phyloP scores from a whole-genome alignment of 1,139 yeast genomes.

The Schizosaccharomyces versatilis region DNA sequence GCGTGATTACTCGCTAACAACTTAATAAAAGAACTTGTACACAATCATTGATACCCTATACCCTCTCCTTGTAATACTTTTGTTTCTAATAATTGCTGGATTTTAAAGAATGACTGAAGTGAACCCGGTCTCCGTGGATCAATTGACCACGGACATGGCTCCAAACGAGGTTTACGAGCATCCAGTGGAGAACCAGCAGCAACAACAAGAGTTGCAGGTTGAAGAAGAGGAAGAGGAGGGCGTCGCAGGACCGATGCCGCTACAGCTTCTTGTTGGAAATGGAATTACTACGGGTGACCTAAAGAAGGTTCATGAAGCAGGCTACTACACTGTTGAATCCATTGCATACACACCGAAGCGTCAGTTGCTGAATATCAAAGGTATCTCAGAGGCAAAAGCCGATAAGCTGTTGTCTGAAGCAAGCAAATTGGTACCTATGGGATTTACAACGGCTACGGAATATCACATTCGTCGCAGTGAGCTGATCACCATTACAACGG shows the following conservation, averaged over 20 bases:
- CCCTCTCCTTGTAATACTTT: too few relatives aligned
- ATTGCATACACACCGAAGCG: conserved; percentile 82
- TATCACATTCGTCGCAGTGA: conserved; percentile 78
- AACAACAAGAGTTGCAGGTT: background rate
- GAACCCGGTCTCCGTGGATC: too few relatives aligned
- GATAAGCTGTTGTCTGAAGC: conserved; percentile 69
- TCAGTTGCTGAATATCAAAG: conserved; percentile 53
- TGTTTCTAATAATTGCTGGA: too few relatives aligned
- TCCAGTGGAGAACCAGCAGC: too few relatives aligned
- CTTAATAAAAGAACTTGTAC: too few relatives aligned
- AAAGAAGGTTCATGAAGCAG: conserved; percentile 58
- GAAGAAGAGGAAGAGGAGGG: conserved; percentile 11
- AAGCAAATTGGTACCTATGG: conserved; percentile 73
- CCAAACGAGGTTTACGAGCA: too few relatives aligned
- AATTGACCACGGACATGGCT: too few relatives aligned
- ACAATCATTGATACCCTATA: too few relatives aligned
- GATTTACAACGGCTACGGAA: conserved; percentile 92
- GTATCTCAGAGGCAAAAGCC: conserved; percentile 90
- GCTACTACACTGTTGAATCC: conserved; percentile 73
- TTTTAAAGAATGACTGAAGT: too few relatives aligned
- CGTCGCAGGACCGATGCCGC: conserved; percentile 14
- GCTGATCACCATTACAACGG: conserved; percentile 79
- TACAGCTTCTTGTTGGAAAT: conserved; percentile 29
- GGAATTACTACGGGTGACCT: conserved; percentile 70
- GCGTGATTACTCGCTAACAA: too few relatives aligned